These are phyloP conservation scores for Thecaphora thlaspeos DNA, from an alignment of 1,284 basidiomycete genomes.

Conservation along the genomic window DNA sequence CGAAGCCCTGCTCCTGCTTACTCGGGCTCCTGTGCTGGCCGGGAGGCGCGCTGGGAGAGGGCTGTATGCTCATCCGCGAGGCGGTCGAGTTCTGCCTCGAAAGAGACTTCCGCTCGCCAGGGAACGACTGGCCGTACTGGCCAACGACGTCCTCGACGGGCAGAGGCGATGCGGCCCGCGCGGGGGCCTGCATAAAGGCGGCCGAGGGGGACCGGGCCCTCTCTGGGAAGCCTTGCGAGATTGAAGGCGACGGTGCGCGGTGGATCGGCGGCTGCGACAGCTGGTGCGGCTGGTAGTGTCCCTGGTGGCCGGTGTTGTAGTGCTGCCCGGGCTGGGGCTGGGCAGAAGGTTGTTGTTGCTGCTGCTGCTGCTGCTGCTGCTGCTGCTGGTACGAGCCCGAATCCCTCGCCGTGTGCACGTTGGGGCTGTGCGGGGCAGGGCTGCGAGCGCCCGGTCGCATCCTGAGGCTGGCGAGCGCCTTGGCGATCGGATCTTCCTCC, in stretches of 20 bases:
- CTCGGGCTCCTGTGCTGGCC: constrained; percentile 17
- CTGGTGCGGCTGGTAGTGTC: constrained; percentile 22
- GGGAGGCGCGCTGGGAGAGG: constrained; percentile 1
- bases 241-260: constrained; percentile 30
- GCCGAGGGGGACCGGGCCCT: constrained; percentile 73
- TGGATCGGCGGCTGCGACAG: constrained; percentile 27
- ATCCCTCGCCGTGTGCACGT: constrained; percentile 8
- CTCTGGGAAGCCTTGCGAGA: constrained; percentile 24
- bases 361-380: not conserved
- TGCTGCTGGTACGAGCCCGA: not conserved
- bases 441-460: constrained; percentile 43
- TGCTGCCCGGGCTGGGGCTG: not conserved
- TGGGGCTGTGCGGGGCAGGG: constrained; percentile 23
- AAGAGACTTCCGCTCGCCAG: constrained; percentile 69
- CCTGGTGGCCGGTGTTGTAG: not conserved
- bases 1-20: constrained; percentile 41
- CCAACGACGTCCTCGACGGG: constrained; percentile 72
- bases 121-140: constrained; percentile 80
- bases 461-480: constrained; percentile 67
- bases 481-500: constrained; percentile 72
- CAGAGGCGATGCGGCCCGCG: constrained; percentile 62
- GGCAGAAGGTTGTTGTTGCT: constrained; percentile 3
- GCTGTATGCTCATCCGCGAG: constrained; percentile 20
- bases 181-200: constrained; percentile 72
- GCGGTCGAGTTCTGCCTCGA: constrained; percentile 49